Conservation (phyloP, 805 yeast species). For the Candida ortonii region DNA sequence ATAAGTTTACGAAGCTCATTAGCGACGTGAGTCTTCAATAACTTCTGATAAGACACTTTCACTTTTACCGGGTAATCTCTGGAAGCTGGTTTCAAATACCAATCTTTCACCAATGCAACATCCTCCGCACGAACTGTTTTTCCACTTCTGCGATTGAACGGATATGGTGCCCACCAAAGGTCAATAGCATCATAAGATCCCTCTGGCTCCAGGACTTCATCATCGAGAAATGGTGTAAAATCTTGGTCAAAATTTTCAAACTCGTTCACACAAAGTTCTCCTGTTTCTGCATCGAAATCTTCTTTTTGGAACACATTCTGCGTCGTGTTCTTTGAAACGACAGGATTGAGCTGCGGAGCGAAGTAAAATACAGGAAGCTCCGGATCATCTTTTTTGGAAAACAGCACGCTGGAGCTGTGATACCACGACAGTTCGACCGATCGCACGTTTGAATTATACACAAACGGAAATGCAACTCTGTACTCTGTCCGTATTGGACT, state of each 20-base stretch:
- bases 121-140: constrained; percentile 80
- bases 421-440: constrained; percentile 62
- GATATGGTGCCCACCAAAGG: constrained; percentile 79
- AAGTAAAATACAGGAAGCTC: constrained; percentile 56
- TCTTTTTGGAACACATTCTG: constrained; percentile 16
- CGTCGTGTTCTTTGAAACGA: constrained; percentile 32
- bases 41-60: constrained; percentile 82
- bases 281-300: constrained; percentile 26
- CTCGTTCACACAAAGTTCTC: constrained; percentile 33
- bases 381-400: constrained; percentile 44
- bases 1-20: constrained; percentile 61
- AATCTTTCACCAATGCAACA: constrained; percentile 75
- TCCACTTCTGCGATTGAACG: constrained; percentile 77
- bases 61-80: constrained; percentile 67
- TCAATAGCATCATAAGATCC: constrained; percentile 57
- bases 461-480: constrained; percentile 78
- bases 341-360: constrained; percentile 55
- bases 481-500: constrained; percentile 77
- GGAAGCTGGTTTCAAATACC: constrained; percentile 72
- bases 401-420: constrained; percentile 58
- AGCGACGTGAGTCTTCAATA: constrained; percentile 71
- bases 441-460: constrained; percentile 76
- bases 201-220: constrained; percentile 43
- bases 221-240: constrained; percentile 52
- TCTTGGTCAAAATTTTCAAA: constrained; percentile 36